A percentile compares a stretch with the other conserved stretches of the same genome.
These are phyloP conservation scores for Ophiostoma sp. DNA, from an alignment of 2,329 filamentous ascomycete species.

Conservation along the genomic window DNA sequence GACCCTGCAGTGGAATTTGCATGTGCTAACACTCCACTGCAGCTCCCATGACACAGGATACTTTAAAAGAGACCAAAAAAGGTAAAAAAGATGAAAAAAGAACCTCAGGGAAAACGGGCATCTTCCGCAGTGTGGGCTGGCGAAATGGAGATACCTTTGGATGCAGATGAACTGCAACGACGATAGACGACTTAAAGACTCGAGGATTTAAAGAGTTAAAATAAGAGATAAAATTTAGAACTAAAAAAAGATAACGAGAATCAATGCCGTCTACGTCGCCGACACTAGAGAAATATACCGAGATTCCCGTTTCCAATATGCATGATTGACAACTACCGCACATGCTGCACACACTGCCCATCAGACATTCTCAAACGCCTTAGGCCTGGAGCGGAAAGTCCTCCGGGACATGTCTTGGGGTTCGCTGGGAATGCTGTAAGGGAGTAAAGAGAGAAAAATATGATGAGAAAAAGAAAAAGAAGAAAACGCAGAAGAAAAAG, in stretches of 20 bases:
- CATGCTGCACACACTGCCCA: not conserved
- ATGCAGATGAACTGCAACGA: not conserved
- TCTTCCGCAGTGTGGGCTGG: not conserved
- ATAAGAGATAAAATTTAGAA: too few species aligned
- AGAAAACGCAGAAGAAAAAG: not conserved
- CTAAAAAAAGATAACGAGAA: too few species aligned
- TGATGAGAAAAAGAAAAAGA: not conserved
- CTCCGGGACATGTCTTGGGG: conserved; percentile 11
- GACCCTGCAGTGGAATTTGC: too few species aligned
- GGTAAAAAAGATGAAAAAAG: not conserved
- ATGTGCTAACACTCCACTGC: too few species aligned
- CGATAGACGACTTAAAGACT: too few species aligned
- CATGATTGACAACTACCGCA: not conserved
- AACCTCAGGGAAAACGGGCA: not conserved
- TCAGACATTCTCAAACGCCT: conserved; percentile 13
- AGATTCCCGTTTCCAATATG: too few species aligned
- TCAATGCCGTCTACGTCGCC: too few species aligned
- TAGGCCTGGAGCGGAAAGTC: conserved; percentile 1
- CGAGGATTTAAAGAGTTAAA: too few species aligned
- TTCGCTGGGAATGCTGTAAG: not conserved
- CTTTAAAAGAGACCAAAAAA: not conserved
- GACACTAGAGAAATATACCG: too few species aligned
- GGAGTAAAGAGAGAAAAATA: not conserved
- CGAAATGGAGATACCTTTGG: not conserved
- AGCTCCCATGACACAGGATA: too few species aligned